A percentile compares a stretch with the other conserved stretches of the same genome.
phyloP scores from a whole-genome alignment of 2,329 filamentous ascomycete species.

The Aspergillus uvarum region DNA sequence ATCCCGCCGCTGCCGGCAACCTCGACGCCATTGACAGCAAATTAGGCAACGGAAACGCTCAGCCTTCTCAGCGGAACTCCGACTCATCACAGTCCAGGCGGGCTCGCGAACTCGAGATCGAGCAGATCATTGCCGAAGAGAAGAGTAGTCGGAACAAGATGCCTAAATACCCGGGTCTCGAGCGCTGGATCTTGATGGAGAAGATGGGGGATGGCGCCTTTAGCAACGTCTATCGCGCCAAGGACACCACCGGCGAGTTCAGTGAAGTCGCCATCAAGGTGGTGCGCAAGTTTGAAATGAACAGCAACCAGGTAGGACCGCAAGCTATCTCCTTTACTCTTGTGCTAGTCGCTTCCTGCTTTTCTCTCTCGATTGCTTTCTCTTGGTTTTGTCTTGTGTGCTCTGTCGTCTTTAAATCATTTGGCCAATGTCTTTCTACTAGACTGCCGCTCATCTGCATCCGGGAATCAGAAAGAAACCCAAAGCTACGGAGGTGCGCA shows the following conservation, averaged over 20 bases:
- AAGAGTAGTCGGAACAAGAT: slow-evolving; percentile 82
- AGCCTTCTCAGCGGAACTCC: slow-evolving; percentile 49
- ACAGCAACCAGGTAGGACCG: slow-evolving; percentile 86
- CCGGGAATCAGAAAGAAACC: slow-evolving; percentile 93
- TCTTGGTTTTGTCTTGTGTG: slow-evolving; percentile 23
- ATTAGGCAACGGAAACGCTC: slow-evolving; percentile 63
- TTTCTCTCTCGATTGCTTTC: slow-evolving; percentile 22
- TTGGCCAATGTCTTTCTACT: slow-evolving; percentile 54
- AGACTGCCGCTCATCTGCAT: slow-evolving; percentile 91
- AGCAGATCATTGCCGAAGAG: slow-evolving; percentile 87
- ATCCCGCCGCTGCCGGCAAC: slow-evolving; percentile 56
- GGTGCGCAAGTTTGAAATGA: slow-evolving; percentile 98
- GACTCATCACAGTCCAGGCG: slow-evolving; percentile 58
- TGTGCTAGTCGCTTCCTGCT: slow-evolving; percentile 19
- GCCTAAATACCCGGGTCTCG: slow-evolving; percentile 79
- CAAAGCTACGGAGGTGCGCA: slow-evolving; percentile 94
- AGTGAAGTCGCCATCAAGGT: slow-evolving; percentile 96
- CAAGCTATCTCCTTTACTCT: slow-evolving; percentile 30
- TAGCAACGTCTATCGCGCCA: slow-evolving; percentile 94
- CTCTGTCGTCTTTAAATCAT: slow-evolving; percentile 30
- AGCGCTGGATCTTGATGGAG: slow-evolving; percentile 81
- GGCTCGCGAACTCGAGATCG: slow-evolving; percentile 63
- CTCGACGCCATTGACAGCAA: slow-evolving; percentile 62
- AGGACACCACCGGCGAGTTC: slow-evolving; percentile 68
- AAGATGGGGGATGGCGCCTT: slow-evolving; percentile 99